Percentiles rank a stretch among this genome's conserved stretches.
Conservation (phyloP, 495 filamentous ascomycete species). For the Aspergillus conjunctus region DNA sequence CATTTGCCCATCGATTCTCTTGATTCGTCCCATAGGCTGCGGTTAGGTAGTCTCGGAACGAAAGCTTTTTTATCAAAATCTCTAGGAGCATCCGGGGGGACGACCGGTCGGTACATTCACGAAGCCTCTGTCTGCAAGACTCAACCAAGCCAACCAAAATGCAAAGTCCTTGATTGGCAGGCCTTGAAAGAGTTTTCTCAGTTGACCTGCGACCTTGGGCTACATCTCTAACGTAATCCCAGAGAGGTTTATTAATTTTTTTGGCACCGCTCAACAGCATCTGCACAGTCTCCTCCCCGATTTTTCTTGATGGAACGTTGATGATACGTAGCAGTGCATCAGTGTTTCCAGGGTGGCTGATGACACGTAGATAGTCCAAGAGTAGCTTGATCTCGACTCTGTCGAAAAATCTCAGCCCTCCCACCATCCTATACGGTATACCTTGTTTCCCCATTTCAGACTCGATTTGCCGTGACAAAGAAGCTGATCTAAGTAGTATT, state of each 20-base stretch:
- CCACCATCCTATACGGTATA: constrained; percentile 92
- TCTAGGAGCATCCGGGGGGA: constrained; percentile 72
- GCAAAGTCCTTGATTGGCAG: constrained; percentile 65
- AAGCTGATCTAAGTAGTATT: constrained; percentile 81
- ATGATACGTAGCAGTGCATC: constrained; percentile 85
- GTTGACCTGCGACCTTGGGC: constrained; percentile 68
- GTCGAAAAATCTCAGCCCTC: constrained; percentile 90
- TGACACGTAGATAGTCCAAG: constrained; percentile 84
- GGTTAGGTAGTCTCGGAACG: constrained; percentile 72
- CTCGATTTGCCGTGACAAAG: constrained; percentile 83
- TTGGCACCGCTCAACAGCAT: constrained; percentile 75
- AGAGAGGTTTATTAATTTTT: constrained; percentile 66
- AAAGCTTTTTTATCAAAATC: constrained; percentile 70
- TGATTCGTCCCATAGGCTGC: constrained; percentile 72
- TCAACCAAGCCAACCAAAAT: constrained; percentile 64
- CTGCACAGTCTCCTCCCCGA: constrained; percentile 80
- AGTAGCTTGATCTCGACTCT: constrained; percentile 86
- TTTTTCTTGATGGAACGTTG: constrained; percentile 78
- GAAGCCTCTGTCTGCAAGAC: constrained; percentile 59
- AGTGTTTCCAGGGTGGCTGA: constrained; percentile 84
- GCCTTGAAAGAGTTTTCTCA: constrained; percentile 67
- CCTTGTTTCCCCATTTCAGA: constrained; percentile 80
- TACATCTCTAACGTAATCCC: constrained; percentile 68
- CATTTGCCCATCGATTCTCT: constrained; percentile 86
- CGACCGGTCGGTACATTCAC: constrained; percentile 47